Base-by-base conservation (phyloP, 78 protist species). In the Polysphondylium violaceum region DNA sequence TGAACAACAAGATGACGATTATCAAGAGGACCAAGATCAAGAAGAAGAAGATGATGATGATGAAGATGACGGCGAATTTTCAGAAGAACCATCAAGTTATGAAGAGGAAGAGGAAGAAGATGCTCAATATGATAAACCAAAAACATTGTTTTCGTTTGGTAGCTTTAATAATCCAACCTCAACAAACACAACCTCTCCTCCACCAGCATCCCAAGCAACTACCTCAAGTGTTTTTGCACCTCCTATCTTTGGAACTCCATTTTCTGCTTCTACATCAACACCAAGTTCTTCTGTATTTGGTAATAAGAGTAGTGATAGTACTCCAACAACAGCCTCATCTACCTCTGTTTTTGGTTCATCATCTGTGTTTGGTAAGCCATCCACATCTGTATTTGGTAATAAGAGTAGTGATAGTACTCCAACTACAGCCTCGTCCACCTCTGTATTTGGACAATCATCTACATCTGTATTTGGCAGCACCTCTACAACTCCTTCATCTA, bases 71-170 rank as follows among this genome's bases (percentile, higher is more conserved):
- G 23, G 11, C 7, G 53, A 47, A 47, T 7, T 14, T 7, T 47
- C 7, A 14, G 53, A 47, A 47, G 53, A 47, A 47, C 7, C 53
- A 7, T 14, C 11, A 14, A 7, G 11, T n/a, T 38, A 65, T 23
- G 73, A 65, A 23, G 73, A 65, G 9, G 25, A 31, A 65, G n/a
- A n/a, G n/a, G n/a, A n/a, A n/a, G n/a, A n/a, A n/a, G n/a, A n/a
- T n/a, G n/a, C n/a, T n/a, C n/a, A n/a, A n/a, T n/a, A n/a, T n/a
- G 40, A 65, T 38, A 65, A 65, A 65, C 73, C 51, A 65, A 65
- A 65, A 38, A 44, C 23, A 65, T 38, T 31, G 2, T 65, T 65
- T 38, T 65, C 40, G 40, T 65, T 65, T 65, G 73, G 73, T 23
- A 47, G 53, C 11, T 14, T 47, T 47, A 11, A 11, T 14, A 14